Conservation (phyloP, 2,329 filamentous ascomycete genomes). For the Fusarium neocosmosporiellum region DNA sequence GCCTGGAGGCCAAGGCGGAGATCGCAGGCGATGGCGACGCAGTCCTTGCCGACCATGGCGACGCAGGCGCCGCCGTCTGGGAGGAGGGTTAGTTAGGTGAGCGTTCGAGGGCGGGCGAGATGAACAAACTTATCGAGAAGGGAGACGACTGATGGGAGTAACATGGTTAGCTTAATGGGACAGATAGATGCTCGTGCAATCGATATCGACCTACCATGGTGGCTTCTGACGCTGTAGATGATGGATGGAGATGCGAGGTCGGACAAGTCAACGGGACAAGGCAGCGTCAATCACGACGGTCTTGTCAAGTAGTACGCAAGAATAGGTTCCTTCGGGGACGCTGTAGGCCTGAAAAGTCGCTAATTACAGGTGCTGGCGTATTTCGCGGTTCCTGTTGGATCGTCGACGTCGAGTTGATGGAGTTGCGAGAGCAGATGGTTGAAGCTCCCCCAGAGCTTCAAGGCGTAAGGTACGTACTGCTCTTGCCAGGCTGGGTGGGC, state of each 20-base stretch:
- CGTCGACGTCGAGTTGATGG: conserved; percentile 34
- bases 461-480: conserved; percentile 37
- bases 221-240: conserved; percentile 27
- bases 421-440: conserved; percentile 33
- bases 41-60: conserved; percentile 99
- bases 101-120: conserved; percentile 6
- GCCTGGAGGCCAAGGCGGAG: conserved; percentile 96
- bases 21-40: conserved; percentile 98
- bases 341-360: not conserved
- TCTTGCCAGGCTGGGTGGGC: conserved; percentile 1
- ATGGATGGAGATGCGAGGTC: conserved; percentile 35
- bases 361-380: conserved; percentile 17
- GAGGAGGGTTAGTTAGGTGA: conserved; percentile 27
- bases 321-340: not conserved
- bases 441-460: conserved; percentile 38
- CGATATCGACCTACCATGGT: conserved; percentile 45
- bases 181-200: not conserved
- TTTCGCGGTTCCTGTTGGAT: conserved; percentile 2
- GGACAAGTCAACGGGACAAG: conserved; percentile 24
- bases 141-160: conserved; percentile 75
- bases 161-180: conserved; percentile 43
- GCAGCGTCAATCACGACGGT: conserved; percentile 36
- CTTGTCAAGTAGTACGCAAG: conserved; percentile 10
- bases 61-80: conserved; percentile 91
- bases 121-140: conserved; percentile 89